Conservation (phyloP, 2,329 filamentous ascomycete genomes). For the Ophiostoma montium region DNA sequence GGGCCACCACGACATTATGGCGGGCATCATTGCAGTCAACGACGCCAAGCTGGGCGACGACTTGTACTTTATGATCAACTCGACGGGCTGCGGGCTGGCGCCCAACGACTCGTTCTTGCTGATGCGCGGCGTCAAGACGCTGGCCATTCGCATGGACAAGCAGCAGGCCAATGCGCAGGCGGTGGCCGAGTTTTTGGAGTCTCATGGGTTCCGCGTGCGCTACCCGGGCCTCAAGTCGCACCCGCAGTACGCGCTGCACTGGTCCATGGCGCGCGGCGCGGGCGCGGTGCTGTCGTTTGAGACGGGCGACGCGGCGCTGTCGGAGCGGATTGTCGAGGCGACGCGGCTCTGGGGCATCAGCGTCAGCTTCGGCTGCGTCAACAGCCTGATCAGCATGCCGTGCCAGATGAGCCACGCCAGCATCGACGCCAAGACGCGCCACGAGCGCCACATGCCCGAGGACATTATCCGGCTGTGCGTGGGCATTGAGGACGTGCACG, state of each 20-base stretch:
- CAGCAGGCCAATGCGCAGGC: constrained; percentile 85
- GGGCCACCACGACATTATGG: constrained; percentile 98
- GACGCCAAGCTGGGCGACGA: constrained; percentile 68
- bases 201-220: constrained; percentile 82
- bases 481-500: constrained; percentile 84
- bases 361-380: constrained; percentile 95
- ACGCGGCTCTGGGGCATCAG: constrained; percentile 88
- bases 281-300: constrained; percentile 94
- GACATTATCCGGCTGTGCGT: constrained; percentile 93
- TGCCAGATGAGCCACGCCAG: constrained; percentile 99
- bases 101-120: constrained; percentile 95
- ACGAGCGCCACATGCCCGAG: constrained; percentile 84
- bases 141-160: constrained; percentile 97
- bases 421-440: constrained; percentile 87
- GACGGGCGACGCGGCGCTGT: constrained; percentile 71
- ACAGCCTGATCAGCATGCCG: constrained; percentile 97
- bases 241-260: constrained; percentile 91
- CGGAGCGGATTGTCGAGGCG: constrained; percentile 87
- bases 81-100: constrained; percentile 82
- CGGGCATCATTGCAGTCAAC: constrained; percentile 88
- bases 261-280: constrained; percentile 86
- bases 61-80: constrained; percentile 94
- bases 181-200: constrained; percentile 86
- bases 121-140: constrained; percentile 88
- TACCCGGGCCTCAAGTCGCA: constrained; percentile 91